Base-by-base conservation (phyloP, 164 flowering plant species). In the Vitis labrusca region DNA sequence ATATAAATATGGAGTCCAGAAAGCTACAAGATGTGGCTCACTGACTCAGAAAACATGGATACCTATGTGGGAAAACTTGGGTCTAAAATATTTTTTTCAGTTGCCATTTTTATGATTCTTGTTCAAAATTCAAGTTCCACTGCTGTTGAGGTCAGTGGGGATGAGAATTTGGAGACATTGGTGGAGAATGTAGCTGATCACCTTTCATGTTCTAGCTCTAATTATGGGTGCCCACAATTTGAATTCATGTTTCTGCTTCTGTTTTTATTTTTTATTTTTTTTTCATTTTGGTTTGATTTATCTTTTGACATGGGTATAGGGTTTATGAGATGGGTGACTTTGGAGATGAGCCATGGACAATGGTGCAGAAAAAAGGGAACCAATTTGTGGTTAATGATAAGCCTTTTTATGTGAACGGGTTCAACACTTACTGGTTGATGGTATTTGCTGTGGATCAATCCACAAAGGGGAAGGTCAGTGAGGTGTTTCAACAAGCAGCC, bases 371-470 rank as follows among this genome's bases (percentile, higher is more conserved):
- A 82, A 88, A 86, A 66, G 94, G 97, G 55, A 85, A 79, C 71
- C 99, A 95, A 52, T 92, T 95, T 73, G 72, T 82, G 72, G 78
- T 90, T 1, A 78, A 82, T 19, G 82, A 74, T 50, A 82, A 79
- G 44, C 94, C 97, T 50, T 92, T 92, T 72, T 92, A 91, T 68
- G 72, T 91, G 0, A 92, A 92, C 79, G 97, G 97, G 29, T 92
- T 94, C 88, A 94, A 92, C 82, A 91, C 97, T 3, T 91, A 92
- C 74, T 94, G 98, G 98, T 71, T 94, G 75, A 94, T 92, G 98
- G 83, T 88, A 3, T 86, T 94, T 76, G 99, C 97, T 16, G 95
- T 81, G 49, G 99, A 92, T 72, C 75, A 77, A 61, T 89, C 97
- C 1, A 91, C 96, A 0, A 84, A 89, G 72, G 89, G 83, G 14